Conservation (phyloP, 2,329 filamentous ascomycete species). For the Fonsecaea pugnacius region DNA sequence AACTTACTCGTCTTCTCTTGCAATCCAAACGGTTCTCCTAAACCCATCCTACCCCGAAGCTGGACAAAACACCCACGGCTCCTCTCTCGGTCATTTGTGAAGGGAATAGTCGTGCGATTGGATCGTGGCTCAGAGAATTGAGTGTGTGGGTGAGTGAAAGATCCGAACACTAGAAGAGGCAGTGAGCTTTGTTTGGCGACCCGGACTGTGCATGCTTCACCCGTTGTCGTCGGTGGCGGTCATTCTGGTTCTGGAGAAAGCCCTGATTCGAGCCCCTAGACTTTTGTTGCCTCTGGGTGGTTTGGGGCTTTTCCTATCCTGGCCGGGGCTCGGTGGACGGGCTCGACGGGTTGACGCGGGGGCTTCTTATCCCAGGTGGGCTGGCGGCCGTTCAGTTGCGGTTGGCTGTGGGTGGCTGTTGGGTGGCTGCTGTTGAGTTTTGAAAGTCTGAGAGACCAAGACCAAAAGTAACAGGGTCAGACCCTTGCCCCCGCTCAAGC, state of each 20-base stretch:
- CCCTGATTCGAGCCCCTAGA: conserved; percentile 1
- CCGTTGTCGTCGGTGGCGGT: conserved; percentile 12
- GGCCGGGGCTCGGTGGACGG: conserved; percentile 1
- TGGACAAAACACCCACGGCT: not conserved
- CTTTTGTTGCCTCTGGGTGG: not conserved
- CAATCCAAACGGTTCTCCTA: conserved; percentile 1
- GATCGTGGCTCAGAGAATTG: not conserved
- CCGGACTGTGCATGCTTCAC: not conserved
- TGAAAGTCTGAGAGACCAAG: not conserved
- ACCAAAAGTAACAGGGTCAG: conserved; percentile 1
- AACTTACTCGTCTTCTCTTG: conserved; percentile 16
- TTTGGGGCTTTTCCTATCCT: conserved; percentile 1
- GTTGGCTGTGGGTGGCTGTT: not conserved
- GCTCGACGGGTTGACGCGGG: conserved; percentile 3
- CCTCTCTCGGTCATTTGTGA: not conserved
- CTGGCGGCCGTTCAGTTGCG: not conserved
- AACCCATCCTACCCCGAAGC: not conserved
- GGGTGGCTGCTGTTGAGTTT: not conserved
- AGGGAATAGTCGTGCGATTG: not conserved
- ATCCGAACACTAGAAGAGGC: not conserved
- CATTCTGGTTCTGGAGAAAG: not conserved
- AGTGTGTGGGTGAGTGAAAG: not conserved
- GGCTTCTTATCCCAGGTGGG: not conserved
- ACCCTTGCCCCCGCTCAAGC: conserved; percentile 1
- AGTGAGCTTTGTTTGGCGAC: not conserved